A percentile compares a stretch with the other conserved stretches of the same genome.
phyloP scores from a whole-genome alignment of 75 land plant genomes.

The Cryptomeria japonica region DNA sequence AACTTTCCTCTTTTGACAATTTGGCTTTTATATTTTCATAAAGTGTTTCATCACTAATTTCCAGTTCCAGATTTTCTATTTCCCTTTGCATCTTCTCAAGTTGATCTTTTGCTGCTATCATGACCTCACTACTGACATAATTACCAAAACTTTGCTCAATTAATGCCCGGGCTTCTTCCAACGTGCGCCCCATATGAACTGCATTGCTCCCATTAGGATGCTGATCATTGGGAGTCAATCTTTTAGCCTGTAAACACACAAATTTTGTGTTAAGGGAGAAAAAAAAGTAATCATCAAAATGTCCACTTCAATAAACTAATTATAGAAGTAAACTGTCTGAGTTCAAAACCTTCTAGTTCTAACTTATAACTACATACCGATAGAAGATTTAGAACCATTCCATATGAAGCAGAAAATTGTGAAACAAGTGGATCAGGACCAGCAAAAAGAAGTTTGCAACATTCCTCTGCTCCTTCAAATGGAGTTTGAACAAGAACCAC shows the following conservation, averaged over 20 bases:
- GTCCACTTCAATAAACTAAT: conserved; percentile 1
- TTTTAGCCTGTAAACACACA: conserved; percentile 54
- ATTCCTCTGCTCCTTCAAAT: conserved; percentile 96
- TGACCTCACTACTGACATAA: conserved; percentile 93
- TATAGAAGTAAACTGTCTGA: background rate
- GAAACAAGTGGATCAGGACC: conserved; percentile 96
- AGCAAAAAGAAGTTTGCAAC: conserved; percentile 86
- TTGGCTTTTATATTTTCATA: conserved; percentile 46
- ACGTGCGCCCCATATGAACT: conserved; percentile 53
- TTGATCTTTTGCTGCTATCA: conserved; percentile 82
- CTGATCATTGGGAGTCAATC: conserved; percentile 34
- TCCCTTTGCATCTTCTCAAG: conserved; percentile 55
- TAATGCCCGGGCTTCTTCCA: conserved; percentile 89
- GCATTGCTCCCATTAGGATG: conserved; percentile 40
- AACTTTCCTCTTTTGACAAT: conserved; percentile 53
- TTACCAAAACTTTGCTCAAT: conserved; percentile 99
- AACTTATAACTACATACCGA: conserved; percentile 40
- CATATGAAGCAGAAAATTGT: conserved; percentile 98
- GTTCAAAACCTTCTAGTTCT: background rate
- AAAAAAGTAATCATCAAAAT: background rate
- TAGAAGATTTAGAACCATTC: conserved; percentile 97
- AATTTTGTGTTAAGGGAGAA: background rate
- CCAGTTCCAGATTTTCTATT: conserved; percentile 49
- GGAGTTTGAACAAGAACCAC: conserved; percentile 94
- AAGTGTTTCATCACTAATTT: conserved; percentile 57